Evolutionary conservation across 257 asterid genomes (phyloP).

Genomic region (Plantago ovata): DNA sequence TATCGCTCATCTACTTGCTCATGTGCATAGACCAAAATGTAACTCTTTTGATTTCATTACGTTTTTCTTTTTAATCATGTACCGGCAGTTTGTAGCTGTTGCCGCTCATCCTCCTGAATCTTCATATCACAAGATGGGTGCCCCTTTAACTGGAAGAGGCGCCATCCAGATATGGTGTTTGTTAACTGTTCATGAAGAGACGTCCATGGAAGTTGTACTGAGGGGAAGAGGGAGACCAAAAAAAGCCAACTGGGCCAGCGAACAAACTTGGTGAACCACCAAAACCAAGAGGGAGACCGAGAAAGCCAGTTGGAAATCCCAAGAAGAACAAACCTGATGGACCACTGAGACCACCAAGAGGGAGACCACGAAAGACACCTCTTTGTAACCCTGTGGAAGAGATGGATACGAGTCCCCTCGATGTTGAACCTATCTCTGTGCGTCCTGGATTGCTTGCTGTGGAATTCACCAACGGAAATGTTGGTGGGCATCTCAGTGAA

Average conservation of each 20-base stretch:
- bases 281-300: slow-evolving; percentile 46
- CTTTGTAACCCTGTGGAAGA: slow-evolving; percentile 29
- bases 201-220: too few species aligned
- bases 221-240: slow-evolving; percentile 34
- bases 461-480: slow-evolving; percentile 17
- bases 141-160: slow-evolving; percentile 80
- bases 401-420: slow-evolving; percentile 21
- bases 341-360: slow-evolving; percentile 44
- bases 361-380: slow-evolving; percentile 48
- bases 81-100: slow-evolving; percentile 76
- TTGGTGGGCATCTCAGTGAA: slow-evolving; percentile 3
- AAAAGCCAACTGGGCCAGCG: slow-evolving; percentile 26
- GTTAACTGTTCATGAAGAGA: slow-evolving; percentile 31
- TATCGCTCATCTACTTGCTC: background rate
- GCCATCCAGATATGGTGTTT: slow-evolving; percentile 90
- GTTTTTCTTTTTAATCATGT: slow-evolving; percentile 11
- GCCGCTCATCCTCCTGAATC: slow-evolving; percentile 93
- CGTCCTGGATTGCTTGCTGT: too few species aligned
- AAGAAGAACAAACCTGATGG: slow-evolving; percentile 42
- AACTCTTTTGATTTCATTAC: background rate
- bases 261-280: slow-evolving; percentile 5
- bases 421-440: slow-evolving; percentile 29
- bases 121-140: slow-evolving; percentile 76
- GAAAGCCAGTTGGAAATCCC: slow-evolving; percentile 40
- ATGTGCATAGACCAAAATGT: background rate